Evolutionary conservation across 1,284 basidiomycete species (phyloP).

Genomic region (Rhodotorula sp.): DNA sequence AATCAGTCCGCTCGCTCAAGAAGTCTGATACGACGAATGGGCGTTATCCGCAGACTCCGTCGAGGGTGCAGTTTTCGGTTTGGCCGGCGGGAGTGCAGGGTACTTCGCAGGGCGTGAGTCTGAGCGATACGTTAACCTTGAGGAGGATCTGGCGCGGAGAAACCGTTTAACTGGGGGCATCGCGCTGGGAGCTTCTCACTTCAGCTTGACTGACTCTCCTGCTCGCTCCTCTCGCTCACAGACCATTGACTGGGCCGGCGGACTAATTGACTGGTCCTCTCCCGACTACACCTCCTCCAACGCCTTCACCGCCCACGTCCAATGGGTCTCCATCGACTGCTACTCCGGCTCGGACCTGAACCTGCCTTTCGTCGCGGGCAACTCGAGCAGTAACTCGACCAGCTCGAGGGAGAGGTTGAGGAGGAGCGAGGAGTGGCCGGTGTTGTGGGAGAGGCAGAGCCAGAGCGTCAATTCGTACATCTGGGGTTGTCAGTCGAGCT

Average conservation of each 20-base stretch:
- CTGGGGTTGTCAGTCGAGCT: constrained; percentile 27
- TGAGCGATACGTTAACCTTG: background rate
- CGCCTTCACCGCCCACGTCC: constrained; percentile 26
- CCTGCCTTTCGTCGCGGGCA: constrained; percentile 16
- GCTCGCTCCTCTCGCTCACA: background rate
- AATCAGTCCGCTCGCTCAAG: constrained; percentile 27
- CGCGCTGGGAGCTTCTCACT: background rate
- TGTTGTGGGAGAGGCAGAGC: constrained; percentile 23
- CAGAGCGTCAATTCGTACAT: constrained; percentile 24
- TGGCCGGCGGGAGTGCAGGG: constrained; percentile 36
- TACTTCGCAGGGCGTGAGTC: constrained; percentile 11
- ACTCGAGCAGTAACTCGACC: constrained; percentile 5
- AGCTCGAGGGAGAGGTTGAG: constrained; percentile 1
- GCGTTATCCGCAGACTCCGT: constrained; percentile 37
- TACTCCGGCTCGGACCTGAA: constrained; percentile 19
- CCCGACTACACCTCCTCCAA: constrained; percentile 6
- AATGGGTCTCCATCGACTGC: constrained; percentile 36
- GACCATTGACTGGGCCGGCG: constrained; percentile 38
- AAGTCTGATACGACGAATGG: constrained; percentile 16
- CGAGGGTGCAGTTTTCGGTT: constrained; percentile 36
- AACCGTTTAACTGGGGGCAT: background rate
- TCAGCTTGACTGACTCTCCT: background rate
- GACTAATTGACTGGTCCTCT: constrained; percentile 36
- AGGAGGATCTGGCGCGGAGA: background rate
- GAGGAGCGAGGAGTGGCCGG: background rate